Evolutionary conservation across 1,284 basidiomycete species (phyloP), one percentile per base, ranked within the genome.

Genomic region (Pseudozyma sp.): DNA sequence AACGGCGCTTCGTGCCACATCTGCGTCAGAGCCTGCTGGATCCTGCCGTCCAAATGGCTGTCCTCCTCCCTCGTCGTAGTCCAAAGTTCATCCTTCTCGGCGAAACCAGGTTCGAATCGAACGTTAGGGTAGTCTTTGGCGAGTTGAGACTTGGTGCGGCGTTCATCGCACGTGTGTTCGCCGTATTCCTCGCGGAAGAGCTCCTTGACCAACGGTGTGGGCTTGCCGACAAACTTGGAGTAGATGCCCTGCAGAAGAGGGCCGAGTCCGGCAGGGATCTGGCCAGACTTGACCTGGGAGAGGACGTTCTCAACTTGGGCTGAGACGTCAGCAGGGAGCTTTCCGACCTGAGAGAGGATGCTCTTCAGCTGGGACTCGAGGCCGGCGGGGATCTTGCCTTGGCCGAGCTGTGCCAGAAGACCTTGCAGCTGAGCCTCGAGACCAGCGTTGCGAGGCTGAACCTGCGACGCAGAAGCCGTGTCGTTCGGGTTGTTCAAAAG

Each of bases 161-260:
- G 68, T 44, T 67, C 42, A 33, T 78, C 75, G 53, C 75, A 78
- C 9, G 72, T 78, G 58, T 78, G 75, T 33, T 71, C 72, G 34
- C 75, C 64, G 51, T 68, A 75, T 37, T 66, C 60, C 30, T 78
- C 75, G 6, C 69, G 51, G 52, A 78, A 75, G 42, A 65, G 56
- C 37, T 69, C 70, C 29, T 64, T 64, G 17, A 67, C 49, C 10
- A 59, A 50, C 1, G 64, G 59, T 0, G 16, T 17, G 17, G 30
- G 40, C n/a, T 31, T 31, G 9, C n/a, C 40, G 7, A 7, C 40
- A 16, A 14, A 16, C 11, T n/a, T 1, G 7, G 40, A 42, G 7
- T 14, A 14, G 40, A 42, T 42, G 16, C n/a, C n/a, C n/a, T 42
- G 40, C 10, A 42, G 11, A 13, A 42, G 10, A 1, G 11, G 13